Percentiles rank a stretch among this genome's conserved stretches.
Conservation (phyloP, 2,329 filamentous ascomycete genomes). For the Arthrobotrys conoides region DNA sequence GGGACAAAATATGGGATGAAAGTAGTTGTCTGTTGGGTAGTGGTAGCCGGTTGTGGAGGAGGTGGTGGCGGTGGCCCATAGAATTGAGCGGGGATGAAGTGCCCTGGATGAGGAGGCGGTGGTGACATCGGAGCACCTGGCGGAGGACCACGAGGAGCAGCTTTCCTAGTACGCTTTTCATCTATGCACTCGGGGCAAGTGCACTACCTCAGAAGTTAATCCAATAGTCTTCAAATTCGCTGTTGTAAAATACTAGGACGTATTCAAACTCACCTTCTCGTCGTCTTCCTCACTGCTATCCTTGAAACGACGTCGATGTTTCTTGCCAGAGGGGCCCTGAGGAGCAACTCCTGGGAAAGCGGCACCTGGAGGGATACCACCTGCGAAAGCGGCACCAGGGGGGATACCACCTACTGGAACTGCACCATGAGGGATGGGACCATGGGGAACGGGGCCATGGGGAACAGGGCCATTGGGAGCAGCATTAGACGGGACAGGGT, state of each 20-base stretch:
- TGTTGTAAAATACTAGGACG: not conserved
- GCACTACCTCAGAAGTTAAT: conserved; percentile 14
- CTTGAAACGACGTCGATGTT: conserved; percentile 19
- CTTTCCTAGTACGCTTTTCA: not conserved
- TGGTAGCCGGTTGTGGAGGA: not conserved
- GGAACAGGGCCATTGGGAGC: conserved; percentile 1
- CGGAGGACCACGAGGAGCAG: not conserved
- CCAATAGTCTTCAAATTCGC: not conserved
- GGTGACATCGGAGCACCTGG: not conserved
- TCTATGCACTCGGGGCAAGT: conserved; percentile 40
- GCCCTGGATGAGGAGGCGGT: not conserved
- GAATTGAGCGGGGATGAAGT: conserved; percentile 40
- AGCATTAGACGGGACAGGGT: conserved; percentile 24
- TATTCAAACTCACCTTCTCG: conserved; percentile 27
- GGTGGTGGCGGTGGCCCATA: conserved; percentile 9
- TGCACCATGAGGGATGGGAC: not conserved
- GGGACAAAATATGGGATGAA: conserved; percentile 55
- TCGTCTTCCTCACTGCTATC: conserved; percentile 22
- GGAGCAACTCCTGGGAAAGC: too few species aligned
- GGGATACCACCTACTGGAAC: not conserved
- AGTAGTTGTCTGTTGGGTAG: conserved; percentile 41
- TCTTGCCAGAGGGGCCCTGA: not conserved
- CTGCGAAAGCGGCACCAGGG: not conserved
- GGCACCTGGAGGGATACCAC: not conserved
- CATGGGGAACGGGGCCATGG: too few species aligned